Evolutionary conservation across 345 rosid species (phyloP).

Genomic region (Heritiera fomes): DNA sequence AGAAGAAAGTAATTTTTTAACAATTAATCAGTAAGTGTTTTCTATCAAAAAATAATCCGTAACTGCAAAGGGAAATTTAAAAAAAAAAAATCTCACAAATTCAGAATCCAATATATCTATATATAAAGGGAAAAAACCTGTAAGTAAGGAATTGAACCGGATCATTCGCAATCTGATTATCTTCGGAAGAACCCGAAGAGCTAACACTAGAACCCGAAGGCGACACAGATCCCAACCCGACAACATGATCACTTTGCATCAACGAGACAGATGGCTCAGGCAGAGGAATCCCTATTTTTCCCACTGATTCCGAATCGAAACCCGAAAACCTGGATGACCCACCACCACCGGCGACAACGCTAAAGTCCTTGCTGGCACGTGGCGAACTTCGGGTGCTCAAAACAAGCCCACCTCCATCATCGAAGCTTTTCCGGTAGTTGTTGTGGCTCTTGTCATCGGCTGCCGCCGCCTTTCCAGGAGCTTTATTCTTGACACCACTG

Average conservation of each 20-base stretch:
- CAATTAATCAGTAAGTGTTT: background rate
- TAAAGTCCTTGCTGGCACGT: constrained; percentile 48
- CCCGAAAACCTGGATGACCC: constrained; percentile 64
- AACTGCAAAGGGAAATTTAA: too few species aligned
- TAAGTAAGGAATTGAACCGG: constrained; percentile 41
- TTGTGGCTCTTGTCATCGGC: constrained; percentile 18
- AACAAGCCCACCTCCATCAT: constrained; percentile 24
- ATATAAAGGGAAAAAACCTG: constrained; percentile 41
- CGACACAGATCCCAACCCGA: constrained; percentile 61
- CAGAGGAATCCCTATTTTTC: constrained; percentile 66
- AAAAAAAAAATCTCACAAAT: background rate
- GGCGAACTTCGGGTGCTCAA: constrained; percentile 45
- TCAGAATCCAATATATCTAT: background rate
- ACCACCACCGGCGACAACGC: constrained; percentile 4
- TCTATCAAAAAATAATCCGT: too few species aligned
- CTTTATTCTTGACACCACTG: constrained; percentile 26
- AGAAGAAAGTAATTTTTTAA: background rate
- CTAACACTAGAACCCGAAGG: constrained; percentile 72
- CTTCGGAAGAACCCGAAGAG: constrained; percentile 86
- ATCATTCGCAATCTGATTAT: constrained; percentile 43
- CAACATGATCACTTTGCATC: constrained; percentile 39
- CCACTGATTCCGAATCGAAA: constrained; percentile 68
- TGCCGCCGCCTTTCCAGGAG: background rate
- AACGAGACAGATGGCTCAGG: constrained; percentile 61
- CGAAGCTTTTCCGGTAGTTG: constrained; percentile 36